A percentile compares a stretch with the other conserved stretches of the same genome.
Conservation (phyloP, 2,329 filamentous ascomycete genomes). For the Colletotrichum sp. region DNA sequence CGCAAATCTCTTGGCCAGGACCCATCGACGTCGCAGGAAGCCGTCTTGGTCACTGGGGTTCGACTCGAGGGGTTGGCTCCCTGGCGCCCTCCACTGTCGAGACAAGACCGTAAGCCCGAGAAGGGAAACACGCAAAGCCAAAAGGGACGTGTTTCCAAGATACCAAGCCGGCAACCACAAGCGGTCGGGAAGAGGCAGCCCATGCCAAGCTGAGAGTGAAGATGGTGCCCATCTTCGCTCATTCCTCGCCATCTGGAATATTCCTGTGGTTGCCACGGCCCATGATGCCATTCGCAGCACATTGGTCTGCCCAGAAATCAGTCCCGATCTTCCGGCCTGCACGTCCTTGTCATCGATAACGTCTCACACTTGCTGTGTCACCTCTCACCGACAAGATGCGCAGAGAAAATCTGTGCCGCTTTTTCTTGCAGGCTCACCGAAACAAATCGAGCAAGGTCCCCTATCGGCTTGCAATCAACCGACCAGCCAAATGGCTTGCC, state of each 20-base stretch:
- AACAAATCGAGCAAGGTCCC: constrained; percentile 4
- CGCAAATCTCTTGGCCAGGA: constrained; percentile 14
- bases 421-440: constrained; percentile 14
- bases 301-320: not conserved
- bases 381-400: not conserved
- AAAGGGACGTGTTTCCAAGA: constrained; percentile 2
- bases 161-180: constrained; percentile 21
- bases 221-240: not conserved
- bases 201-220: constrained; percentile 11
- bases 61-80: not conserved
- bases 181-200: constrained; percentile 21
- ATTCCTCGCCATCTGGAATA: not conserved
- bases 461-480: not conserved
- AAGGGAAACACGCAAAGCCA: not conserved
- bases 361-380: not conserved
- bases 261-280: not conserved
- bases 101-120: not conserved
- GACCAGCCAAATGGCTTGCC: constrained; percentile 11
- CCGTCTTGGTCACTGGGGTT: constrained; percentile 10
- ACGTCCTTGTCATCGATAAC: not conserved
- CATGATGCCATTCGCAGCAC: constrained; percentile 14
- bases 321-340: not conserved
- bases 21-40: constrained; percentile 10
- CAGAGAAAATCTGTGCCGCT: not conserved
- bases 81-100: not conserved